Evolutionary conservation across 169 alveolate genomes (phyloP).

Genomic region (Plasmodium gaboni): DNA sequence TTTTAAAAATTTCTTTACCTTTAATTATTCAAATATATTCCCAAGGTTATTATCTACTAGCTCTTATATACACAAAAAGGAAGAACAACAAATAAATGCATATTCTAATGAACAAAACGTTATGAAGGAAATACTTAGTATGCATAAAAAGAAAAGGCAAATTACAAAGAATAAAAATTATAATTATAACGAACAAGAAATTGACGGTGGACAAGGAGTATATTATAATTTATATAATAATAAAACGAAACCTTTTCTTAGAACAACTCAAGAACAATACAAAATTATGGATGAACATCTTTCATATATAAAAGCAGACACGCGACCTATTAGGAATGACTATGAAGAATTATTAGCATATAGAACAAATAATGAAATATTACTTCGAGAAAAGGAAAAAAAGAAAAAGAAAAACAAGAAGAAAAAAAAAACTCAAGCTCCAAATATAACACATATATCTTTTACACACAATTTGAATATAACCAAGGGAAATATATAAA

Average conservation of each 20-base stretch:
- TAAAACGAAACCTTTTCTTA: too few species aligned
- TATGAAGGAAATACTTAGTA: conserved; percentile 6
- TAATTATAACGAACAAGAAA: too few species aligned
- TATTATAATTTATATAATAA: too few species aligned
- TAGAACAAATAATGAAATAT: too few species aligned
- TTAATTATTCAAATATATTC: conserved; percentile 17
- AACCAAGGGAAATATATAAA: conserved; percentile 1
- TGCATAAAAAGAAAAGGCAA: neutral
- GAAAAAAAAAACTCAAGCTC: conserved; percentile 5
- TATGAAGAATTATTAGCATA: neutral
- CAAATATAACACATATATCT: conserved; percentile 57
- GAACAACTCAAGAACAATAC: neutral
- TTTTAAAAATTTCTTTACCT: conserved; percentile 35
- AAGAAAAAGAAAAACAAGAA: conserved; percentile 11
- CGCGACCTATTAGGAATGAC: neutral
- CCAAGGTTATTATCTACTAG: conserved; percentile 9
- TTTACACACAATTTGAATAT: conserved; percentile 62
- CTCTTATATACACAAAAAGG: neutral
- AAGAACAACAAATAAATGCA: neutral
- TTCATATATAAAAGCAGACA: too few species aligned
- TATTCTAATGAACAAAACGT: neutral
- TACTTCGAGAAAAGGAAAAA: neutral
- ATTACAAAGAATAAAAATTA: neutral
- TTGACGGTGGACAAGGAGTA: too few species aligned
- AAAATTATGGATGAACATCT: neutral